phyloP scores from a whole-genome alignment of 805 yeast species.

The Yamadazyma sp. region DNA sequence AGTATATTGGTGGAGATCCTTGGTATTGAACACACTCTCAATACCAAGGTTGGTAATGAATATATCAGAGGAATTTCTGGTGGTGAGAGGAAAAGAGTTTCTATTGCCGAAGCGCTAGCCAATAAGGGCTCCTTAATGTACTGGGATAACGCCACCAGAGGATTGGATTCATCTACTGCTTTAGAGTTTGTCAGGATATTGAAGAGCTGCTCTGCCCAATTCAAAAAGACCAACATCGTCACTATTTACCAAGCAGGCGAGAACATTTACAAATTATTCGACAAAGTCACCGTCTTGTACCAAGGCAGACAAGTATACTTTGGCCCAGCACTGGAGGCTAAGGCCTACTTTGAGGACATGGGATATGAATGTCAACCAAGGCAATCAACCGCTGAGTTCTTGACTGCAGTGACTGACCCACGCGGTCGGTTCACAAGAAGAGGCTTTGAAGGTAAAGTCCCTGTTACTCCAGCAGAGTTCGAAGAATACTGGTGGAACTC shows the following conservation, averaged over 20 bases:
- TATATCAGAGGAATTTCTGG: slow-evolving; percentile 73
- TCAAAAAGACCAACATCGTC: slow-evolving; percentile 52
- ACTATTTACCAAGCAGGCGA: slow-evolving; percentile 56
- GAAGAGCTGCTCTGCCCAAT: slow-evolving; percentile 53
- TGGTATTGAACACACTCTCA: slow-evolving; percentile 52
- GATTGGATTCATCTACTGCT: slow-evolving; percentile 82
- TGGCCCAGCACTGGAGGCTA: slow-evolving; percentile 43
- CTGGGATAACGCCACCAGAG: slow-evolving; percentile 80
- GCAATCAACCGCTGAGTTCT: slow-evolving; percentile 66
- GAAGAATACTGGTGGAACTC: slow-evolving; percentile 61
- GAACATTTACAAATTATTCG: slow-evolving; percentile 47
- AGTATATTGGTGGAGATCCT: slow-evolving; percentile 40
- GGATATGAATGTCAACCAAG: slow-evolving; percentile 61
- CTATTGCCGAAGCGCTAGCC: slow-evolving; percentile 72
- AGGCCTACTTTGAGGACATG: slow-evolving; percentile 55
- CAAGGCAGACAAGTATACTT: slow-evolving; percentile 48
- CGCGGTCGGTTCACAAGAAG: slow-evolving; percentile 50
- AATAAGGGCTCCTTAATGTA: slow-evolving; percentile 55
- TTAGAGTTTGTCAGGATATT: slow-evolving; percentile 67
- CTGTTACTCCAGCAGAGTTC: slow-evolving; percentile 56
- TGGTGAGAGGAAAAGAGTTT: slow-evolving; percentile 79
- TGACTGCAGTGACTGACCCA: slow-evolving; percentile 66
- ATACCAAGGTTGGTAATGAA: slow-evolving; percentile 63
- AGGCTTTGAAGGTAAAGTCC: slow-evolving; percentile 53
- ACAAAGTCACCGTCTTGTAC: slow-evolving; percentile 44